Base-by-base conservation (phyloP, 139 green algal genomes). In the Tetraselmis chui region DNA sequence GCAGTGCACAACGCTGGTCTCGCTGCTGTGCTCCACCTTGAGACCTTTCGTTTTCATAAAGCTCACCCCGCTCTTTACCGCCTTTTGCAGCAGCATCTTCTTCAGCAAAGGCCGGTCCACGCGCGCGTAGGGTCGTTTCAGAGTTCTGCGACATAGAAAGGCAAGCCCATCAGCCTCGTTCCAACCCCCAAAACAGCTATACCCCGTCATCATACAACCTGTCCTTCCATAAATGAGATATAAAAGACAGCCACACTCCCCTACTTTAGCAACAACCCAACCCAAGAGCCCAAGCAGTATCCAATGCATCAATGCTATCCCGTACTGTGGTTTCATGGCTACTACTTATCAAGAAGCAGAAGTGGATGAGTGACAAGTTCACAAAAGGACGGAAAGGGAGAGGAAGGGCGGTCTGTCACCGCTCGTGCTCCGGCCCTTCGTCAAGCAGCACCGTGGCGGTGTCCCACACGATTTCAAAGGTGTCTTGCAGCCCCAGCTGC, bases 71-170 rank as follows among this genome's bases (percentile, higher is more conserved):
- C 45, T 67, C 11, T 67, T 67, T 5, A 67, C 45, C 45, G 45
- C 45, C 45, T 67, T 67, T 5, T 93, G 79, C 79, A 98, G 86
- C 45, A 99, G 89, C 79, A 92, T 93, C 1, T 86, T 87, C 84
- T 99, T 99, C 26, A 99, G 88, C 85, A 93, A 95, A 24, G 91
- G 87, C 22, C 96, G 81, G 87, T 99, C 93, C 5, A 99, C 95
- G 5, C 94, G 87, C 1, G 85, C 97, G 80, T 98, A 99, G 2
- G 94, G 94, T 1, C 97, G 89, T 0, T 88, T 78, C 28, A 99
- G 85, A 18, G 89, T 92, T 84, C 92, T 97, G 89, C 28, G 84
- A 0, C 18, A 30, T 18, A 77, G 28, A n/a, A 25, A 29, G 18
- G 74, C 26, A 29, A 29, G 74, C 74, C 74, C 74, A 77, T 23